Percentiles rank a stretch among this genome's conserved stretches.
Evolutionary conservation across 352 stramenopile genomes (phyloP).

Genomic region (Ochromonadaceae sp.): DNA sequence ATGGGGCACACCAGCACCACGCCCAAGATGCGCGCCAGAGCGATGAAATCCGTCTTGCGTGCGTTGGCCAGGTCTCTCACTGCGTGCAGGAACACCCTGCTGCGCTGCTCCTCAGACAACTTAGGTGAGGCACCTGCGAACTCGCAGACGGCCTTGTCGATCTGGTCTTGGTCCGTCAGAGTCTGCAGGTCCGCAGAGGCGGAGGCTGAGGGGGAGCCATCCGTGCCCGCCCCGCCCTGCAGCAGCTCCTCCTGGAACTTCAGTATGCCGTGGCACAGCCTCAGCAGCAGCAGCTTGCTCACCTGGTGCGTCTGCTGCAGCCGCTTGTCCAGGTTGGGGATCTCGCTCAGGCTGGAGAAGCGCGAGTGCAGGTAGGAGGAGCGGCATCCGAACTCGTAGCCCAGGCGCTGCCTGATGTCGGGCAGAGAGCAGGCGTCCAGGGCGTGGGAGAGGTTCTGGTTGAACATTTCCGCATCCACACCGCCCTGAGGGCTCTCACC

Average conservation of each 20-base stretch:
- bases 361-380: background rate
- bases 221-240: background rate
- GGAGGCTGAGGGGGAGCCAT: background rate
- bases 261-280: background rate
- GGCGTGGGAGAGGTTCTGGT: background rate
- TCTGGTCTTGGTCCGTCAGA: background rate
- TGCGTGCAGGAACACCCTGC: no score
- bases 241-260: background rate
- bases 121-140: background rate
- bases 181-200: background rate
- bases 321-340: background rate
- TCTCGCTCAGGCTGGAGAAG: background rate
- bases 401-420: background rate
- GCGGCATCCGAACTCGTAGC: background rate
- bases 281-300: background rate
- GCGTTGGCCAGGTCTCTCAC: no score
- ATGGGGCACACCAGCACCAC: no score
- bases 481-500: background rate
- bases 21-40: no score
- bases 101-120: background rate
- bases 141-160: background rate
- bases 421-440: background rate
- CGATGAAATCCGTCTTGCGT: no score
- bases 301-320: background rate
- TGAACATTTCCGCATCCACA: background rate